Base-by-base conservation (phyloP, 2,329 filamentous ascomycete genomes). In the Rhexocercosporidium sp. region DNA sequence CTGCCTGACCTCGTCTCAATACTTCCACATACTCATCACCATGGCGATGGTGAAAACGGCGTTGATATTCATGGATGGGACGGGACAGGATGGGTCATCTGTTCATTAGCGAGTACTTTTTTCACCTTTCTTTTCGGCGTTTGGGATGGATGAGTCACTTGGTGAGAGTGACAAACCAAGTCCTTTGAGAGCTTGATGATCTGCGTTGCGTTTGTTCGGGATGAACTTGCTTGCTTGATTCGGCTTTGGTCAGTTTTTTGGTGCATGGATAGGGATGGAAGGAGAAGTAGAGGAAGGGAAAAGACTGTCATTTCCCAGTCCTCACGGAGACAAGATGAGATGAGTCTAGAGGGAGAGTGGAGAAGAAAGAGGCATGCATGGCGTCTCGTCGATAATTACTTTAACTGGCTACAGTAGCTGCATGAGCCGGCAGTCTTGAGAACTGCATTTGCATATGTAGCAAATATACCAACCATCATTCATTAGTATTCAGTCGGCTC, bases 381-480 rank as follows among this genome's bases (percentile, higher is more conserved):
- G 34, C 12, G 8, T 37, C 34, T 37, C 34, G 9, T 11, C 9
- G 4, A 31, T 31, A 9, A 37, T 37, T 7, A 37, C 12, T 5
- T 31, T 37, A 37, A 11, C 12, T 37, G 12, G 34, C 34, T 37
- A 37, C 34, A 37, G 29, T 31, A 31, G 29, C 29, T 31, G n/a
- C 29, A 31, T 5, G 29, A 5, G 29, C 29, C 4, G 8, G 34
- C 34, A 37, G 34, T 41, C 20, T 34, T 16, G n/a, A 41, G 14
- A n/a, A 27, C 54, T 57, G n/a, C 31, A 14, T 11, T 7, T n/a
- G 14, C 34, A 39, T 41, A 18, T n/a, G 31, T 57, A 41, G 31
- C 54, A 57, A 39, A 57, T 39, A 57, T 57, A 56, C 29, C 29
- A 41, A 41, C 31, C 34, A 39, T 34, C 54, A 39, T 34, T 57